These are phyloP conservation scores for Xylaria grammica DNA, from an alignment of 495 filamentous ascomycete species.

Conservation along the genomic window DNA sequence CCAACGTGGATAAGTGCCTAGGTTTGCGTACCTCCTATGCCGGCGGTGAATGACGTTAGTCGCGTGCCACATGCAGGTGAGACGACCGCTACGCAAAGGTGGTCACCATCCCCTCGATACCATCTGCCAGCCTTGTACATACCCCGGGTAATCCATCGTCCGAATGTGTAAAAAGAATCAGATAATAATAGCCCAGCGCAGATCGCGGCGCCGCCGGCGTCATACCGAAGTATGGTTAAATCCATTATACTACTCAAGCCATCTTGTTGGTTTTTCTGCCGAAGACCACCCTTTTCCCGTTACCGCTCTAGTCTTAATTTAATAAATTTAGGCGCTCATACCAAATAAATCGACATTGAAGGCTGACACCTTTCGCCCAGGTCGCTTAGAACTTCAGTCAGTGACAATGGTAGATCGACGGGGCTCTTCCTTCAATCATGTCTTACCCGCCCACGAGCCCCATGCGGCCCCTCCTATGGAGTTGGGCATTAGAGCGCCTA, in stretches of 20 bases:
- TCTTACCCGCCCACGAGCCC: background rate
- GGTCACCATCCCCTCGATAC: background rate
- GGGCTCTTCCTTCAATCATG: constrained; percentile 11
- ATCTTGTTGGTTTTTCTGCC: background rate
- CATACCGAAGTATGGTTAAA: background rate
- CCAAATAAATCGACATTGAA: background rate
- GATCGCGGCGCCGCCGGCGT: background rate
- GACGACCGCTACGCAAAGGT: background rate
- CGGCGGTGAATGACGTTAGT: no score
- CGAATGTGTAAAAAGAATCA: background rate
- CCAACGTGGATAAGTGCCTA: no score
- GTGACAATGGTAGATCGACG: constrained; percentile 21
- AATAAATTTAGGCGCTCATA: background rate
- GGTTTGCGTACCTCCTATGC: no score
- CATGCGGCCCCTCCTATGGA: constrained; percentile 11
- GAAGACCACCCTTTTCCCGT: background rate
- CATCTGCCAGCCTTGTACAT: background rate
- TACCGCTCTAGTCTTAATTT: background rate
- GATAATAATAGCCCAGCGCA: background rate
- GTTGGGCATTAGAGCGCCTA: background rate
- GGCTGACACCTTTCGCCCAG: background rate
- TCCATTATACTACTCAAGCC: background rate
- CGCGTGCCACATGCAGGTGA: background rate
- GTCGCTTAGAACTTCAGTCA: no score
- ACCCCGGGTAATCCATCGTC: background rate